Base-by-base conservation (phyloP, 1,284 basidiomycete species). In the Rhodotorula sp. region DNA sequence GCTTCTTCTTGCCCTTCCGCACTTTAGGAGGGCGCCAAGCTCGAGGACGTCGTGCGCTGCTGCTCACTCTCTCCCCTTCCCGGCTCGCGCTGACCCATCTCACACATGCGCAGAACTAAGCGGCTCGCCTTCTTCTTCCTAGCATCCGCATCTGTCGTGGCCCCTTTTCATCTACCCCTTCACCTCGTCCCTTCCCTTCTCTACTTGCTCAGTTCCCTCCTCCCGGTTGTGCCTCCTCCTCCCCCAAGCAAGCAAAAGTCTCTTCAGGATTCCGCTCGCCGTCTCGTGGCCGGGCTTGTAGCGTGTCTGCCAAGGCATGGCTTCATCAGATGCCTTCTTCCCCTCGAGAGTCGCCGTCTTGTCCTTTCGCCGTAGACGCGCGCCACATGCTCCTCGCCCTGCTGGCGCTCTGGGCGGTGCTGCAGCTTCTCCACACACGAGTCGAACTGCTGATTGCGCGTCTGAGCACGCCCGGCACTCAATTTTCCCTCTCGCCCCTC, bases 11-110 rank as follows among this genome's bases (percentile, higher is more conserved):
- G 13, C 34, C 12, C 1, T 37, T 5, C 21, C 12, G 1, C 29
- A 8, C 5, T 6, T n/a, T 32, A 51, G 41, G 63, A 67, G 66
- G 41, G 25, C n/a, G 60, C n/a, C 50, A 61, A 71, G 37, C 59
- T 71, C 48, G 70, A 71, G 66, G 66, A 71, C 46, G 54, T 71
- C 27, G 70, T 71, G 44, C 44, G 69, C 54, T n/a, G 22, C 19
- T 27, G 10, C 17, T 19, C 36, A 39, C 3, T 0, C n/a, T 21
- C 36, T 8, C 0, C 25, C 37, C 10, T 8, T 34, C 3, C 32
- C 9, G 3, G 1, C 29, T 25, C 44, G 0, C 5, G 13, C 64
- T 65, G n/a, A 65, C 64, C 3, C 21, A 10, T 22, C n/a, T 1
- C 27, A 15, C 19, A 1, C 32, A 3, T 22, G n/a, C 12, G 37